Evolutionary conservation across 257 asterid genomes (phyloP).

Genomic region (Solanum tarapatanum): DNA sequence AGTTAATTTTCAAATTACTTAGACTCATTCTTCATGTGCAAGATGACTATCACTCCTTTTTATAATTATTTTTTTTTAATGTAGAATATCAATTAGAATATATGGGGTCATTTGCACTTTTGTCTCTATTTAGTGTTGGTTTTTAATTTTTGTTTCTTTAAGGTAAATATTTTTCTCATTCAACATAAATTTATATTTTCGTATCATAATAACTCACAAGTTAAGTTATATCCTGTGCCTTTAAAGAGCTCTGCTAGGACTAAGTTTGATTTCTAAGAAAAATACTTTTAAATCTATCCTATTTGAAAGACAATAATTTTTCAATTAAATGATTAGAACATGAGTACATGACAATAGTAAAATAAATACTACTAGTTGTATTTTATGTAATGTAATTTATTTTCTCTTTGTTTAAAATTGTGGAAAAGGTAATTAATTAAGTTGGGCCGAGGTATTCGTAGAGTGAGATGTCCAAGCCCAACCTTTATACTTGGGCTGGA

Average conservation of each 20-base stretch:
- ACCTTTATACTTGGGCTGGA: not conserved
- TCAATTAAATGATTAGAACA: not conserved
- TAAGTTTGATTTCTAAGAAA: not conserved
- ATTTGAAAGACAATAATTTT: not conserved
- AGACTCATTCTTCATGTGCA: not conserved
- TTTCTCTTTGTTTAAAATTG: not conserved
- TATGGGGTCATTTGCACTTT: not conserved
- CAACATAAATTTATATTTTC: no score
- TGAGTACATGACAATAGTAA: not conserved
- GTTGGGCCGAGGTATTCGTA: not conserved
- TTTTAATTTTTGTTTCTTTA: not conserved
- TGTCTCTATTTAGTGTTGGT: not conserved
- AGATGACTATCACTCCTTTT: not conserved
- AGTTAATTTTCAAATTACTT: not conserved
- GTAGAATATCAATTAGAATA: not conserved
- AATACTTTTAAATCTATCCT: not conserved
- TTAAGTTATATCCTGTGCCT: not conserved
- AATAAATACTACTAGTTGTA: not conserved
- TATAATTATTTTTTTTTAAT: not conserved
- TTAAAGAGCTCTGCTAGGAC: not conserved
- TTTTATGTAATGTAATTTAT: not conserved
- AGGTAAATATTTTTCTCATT: no score
- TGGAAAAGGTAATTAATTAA: not conserved
- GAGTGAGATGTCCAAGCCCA: not conserved
- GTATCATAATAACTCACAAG: not conserved